Base-by-base conservation (phyloP, 2,329 filamentous ascomycete species). In the Cladobotryum protrusum region DNA sequence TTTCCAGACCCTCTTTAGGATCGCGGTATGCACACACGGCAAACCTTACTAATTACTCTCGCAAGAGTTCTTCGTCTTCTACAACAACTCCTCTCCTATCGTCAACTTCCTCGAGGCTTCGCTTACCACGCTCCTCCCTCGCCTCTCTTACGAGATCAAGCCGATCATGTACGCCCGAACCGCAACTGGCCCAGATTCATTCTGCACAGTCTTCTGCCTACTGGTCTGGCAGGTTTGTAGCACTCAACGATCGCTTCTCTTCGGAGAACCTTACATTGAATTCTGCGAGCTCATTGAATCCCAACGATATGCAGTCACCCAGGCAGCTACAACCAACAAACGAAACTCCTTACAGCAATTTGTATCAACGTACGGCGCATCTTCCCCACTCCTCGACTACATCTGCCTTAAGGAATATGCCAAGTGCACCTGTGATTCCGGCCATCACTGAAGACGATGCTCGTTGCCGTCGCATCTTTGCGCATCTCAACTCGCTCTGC, bases 171-270 rank as follows among this genome's bases (percentile, higher is more conserved):
- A 50, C 51, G 11, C 50, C 53, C 8, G 55, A 56, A 33, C 48
- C 55, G 29, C 54, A 67, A 9, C 61, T 59, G 2, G 57, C 57
- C 1, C 61, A 64, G 2, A 63, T 81, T 13, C 60, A 61, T 45
- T 65, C 60, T 0, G 70, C 75, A 2, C 73, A 77, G 57, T 65
- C 72, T 5, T 71, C 73, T 2, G 63, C 70, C 3, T 85, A 83
- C 62, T 86, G 83, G 83, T 69, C 73, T 11, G 83, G 83, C 15
- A 78, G 83, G 36, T 83, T 85, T 59, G 67, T 74, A 45, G 67
- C 78, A 2, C 63, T 84, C 1, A 71, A 77, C 45, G 81, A 85
- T 63, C 73, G 71, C 15, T 63, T 63, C 14, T 52, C 60, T 3
- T 36, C 61, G 3, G 66, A 69, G 33, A 60, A 59, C 2, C 59